Conservation (phyloP, 768 basidiomycete genomes). For the Amanita jacksonii region DNA sequence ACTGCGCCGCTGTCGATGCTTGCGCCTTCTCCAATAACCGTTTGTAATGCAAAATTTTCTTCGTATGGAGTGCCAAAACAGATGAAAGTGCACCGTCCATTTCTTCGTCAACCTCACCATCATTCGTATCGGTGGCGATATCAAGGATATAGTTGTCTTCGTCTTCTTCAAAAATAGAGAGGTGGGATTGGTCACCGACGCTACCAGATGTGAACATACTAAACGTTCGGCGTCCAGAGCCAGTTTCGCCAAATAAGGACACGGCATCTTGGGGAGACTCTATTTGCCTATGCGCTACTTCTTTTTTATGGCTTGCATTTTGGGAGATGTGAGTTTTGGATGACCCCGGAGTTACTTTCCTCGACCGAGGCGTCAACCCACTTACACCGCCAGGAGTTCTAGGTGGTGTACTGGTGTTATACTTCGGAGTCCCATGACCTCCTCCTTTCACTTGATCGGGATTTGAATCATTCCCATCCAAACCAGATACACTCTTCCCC, state of each 20-base stretch:
- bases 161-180: conserved; percentile 11
- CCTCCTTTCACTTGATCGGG: conserved; percentile 21
- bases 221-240: background rate
- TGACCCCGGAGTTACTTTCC: conserved; percentile 31
- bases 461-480: conserved; percentile 29
- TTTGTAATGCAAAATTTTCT: conserved; percentile 65
- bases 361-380: conserved; percentile 15
- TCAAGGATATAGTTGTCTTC: conserved; percentile 23
- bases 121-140: conserved; percentile 56
- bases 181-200: background rate
- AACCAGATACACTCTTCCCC: conserved; percentile 14
- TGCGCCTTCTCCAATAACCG: conserved; percentile 76
- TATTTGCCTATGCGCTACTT: too few relatives aligned
- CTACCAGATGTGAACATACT: background rate
- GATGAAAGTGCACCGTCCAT: conserved; percentile 30
- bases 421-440: background rate
- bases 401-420: background rate
- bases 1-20: conserved; percentile 66
- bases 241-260: conserved; percentile 3
- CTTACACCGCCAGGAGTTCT: background rate
- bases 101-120: conserved; percentile 65
- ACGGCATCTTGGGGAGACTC: background rate
- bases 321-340: conserved; percentile 21
- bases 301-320: conserved; percentile 2
- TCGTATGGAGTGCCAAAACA: conserved; percentile 33